Conservation (phyloP, 768 basidiomycete species). For the Pholiota conissans region DNA sequence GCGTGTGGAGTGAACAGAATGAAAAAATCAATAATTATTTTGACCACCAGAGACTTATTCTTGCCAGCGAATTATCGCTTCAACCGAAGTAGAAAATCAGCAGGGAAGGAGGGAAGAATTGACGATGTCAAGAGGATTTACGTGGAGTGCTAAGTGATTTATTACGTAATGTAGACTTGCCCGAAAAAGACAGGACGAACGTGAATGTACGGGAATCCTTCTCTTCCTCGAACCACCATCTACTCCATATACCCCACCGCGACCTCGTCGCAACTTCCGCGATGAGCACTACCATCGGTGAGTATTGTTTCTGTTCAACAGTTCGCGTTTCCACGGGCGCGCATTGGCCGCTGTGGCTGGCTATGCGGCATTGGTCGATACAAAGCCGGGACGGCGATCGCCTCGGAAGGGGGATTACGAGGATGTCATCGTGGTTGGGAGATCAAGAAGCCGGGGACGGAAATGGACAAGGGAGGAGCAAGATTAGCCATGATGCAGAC, state of each 20-base stretch:
- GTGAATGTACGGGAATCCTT: not conserved
- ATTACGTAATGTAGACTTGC: not conserved
- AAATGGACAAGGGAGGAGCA: not conserved
- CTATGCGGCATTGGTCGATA: not conserved
- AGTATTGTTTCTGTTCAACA: not conserved
- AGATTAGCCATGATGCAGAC: not conserved
- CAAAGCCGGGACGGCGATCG: not conserved
- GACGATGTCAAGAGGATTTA: not conserved
- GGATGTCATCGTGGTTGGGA: not conserved
- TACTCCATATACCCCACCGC: not conserved
- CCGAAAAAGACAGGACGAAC: no score
- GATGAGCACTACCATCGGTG: not conserved
- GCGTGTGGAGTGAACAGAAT: no score
- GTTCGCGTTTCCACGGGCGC: not conserved
- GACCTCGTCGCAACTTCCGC: not conserved
- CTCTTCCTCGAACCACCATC: not conserved
- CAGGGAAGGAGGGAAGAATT: not conserved
- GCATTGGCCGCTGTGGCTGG: not conserved
- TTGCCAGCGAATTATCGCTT: no score
- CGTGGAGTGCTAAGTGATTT: not conserved
- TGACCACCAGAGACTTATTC: no score
- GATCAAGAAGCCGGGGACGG: slow-evolving; percentile 3
- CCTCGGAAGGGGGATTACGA: not conserved
- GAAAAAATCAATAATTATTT: no score
- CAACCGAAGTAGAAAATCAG: no score